Evolutionary conservation across 208 protist genomes (phyloP), one percentile per base, ranked within the genome.

Genomic region (Trypanosoma conorhini): DNA sequence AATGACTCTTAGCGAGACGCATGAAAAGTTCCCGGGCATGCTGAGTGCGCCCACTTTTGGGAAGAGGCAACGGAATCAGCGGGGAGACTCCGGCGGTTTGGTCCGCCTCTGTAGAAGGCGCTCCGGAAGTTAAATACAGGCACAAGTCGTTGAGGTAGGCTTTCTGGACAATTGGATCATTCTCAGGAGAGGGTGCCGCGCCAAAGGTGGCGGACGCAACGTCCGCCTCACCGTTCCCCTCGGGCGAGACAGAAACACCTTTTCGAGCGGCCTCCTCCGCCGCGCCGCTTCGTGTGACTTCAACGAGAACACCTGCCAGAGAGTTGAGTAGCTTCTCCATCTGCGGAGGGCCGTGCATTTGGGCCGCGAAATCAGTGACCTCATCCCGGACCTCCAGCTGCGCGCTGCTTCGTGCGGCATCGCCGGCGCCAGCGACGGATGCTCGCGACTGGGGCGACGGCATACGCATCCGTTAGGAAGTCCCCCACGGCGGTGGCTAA

Each of bases 381-480:
- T 56, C 21, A 1, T 52, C 10, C 8, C 4, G 21, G 1, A 5
- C 22, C 13, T 56, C 55, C 13, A 44, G 3, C 12, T 56, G 21
- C 19, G 9, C 42, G 13, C 21, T 35, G n/a, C 44, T 21, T 19
- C 21, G 3, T 9, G 26, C 30, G 24, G 51, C 38, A 21, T 59
- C 50, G 19, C 22, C 48, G 19, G 31, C n/a, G 28, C 1, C 12
- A 48, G 28, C 8, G 40, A 22, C 46, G 15, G 64, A 21, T 28
- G 52, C 26, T 30, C 28, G 0, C 8, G 26, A 13, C 3, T 21
- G 1, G 50, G 15, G 58, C 51, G 30, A 58, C 17, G 57, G 48
- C 66, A 62, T 58, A 77, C 71, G 38, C 72, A 77, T 44, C 72
- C 70, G n/a, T 8, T 10, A 54, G 50, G n/a, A 26, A 54, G 9